A percentile compares a stretch with the other conserved stretches of the same genome.
phyloP scores from a whole-genome alignment of 305 asterid species.

The Fraxinus sp. region DNA sequence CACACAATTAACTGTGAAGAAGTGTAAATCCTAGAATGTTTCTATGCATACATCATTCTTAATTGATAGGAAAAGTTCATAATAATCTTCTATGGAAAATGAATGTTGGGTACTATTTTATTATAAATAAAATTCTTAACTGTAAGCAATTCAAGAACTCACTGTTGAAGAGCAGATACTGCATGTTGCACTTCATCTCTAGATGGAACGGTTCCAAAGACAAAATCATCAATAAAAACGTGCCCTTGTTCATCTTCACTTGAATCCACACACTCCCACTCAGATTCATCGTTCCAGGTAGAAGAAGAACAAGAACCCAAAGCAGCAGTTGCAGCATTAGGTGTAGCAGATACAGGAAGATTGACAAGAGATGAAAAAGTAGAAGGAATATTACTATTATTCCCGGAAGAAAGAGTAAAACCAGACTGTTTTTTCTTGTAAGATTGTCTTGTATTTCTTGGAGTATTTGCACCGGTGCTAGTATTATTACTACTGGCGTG shows the following conservation, averaged over 20 bases:
- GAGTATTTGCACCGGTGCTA: background rate
- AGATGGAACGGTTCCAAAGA: conserved; percentile 64
- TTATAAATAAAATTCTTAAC: background rate
- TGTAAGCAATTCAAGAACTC: conserved; percentile 20
- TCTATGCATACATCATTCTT: background rate
- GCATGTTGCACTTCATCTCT: conserved; percentile 62
- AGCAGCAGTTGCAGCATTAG: conserved; percentile 27
- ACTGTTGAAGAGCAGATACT: conserved; percentile 70
- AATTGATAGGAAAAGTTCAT: background rate
- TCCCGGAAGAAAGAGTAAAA: conserved; percentile 21
- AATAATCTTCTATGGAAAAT: background rate
- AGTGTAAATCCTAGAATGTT: background rate
- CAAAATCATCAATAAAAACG: conserved; percentile 38
- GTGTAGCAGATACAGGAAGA: conserved; percentile 32
- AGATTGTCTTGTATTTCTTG: conserved; percentile 18
- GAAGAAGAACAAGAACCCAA: conserved; percentile 29
- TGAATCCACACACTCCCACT: conserved; percentile 57
- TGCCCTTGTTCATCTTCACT: conserved; percentile 29
- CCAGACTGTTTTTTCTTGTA: background rate
- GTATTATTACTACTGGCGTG: conserved; percentile 23
- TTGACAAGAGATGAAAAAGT: conserved; percentile 29
- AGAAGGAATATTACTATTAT: conserved; percentile 18
- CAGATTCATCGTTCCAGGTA: conserved; percentile 39
- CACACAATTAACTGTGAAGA: background rate
- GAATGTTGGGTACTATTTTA: background rate